A percentile compares a stretch with the other conserved stretches of the same genome.
Evolutionary conservation across 2,329 filamentous ascomycete genomes (phyloP).

Genomic region (Didymella keratinophila): DNA sequence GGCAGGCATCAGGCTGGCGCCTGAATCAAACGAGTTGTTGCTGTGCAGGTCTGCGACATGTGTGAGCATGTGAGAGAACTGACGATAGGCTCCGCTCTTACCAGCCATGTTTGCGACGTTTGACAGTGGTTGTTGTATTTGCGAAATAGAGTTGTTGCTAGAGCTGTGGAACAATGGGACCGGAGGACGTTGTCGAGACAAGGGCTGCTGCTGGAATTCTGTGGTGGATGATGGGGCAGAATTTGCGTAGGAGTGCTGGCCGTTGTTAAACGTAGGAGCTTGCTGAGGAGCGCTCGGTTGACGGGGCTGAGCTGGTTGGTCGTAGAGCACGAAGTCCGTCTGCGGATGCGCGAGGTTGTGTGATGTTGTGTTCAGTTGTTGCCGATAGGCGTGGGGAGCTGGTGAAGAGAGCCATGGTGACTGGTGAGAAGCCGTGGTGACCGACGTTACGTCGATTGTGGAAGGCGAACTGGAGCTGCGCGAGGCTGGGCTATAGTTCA

Average conservation of each 20-base stretch:
- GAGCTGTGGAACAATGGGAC: constrained; percentile 74
- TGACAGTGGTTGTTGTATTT: constrained; percentile 24
- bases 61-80: constrained; percentile 39
- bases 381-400: constrained; percentile 60
- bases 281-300: constrained; percentile 63
- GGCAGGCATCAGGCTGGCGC: constrained; percentile 57
- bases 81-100: constrained; percentile 35
- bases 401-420: constrained; percentile 82
- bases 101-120: constrained; percentile 51
- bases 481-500: constrained; percentile 72
- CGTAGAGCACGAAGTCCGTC: constrained; percentile 83
- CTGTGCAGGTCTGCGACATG: constrained; percentile 46
- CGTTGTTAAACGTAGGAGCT: constrained; percentile 66
- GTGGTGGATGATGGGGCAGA: constrained; percentile 69
- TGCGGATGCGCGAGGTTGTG: constrained; percentile 58
- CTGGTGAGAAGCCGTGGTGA: constrained; percentile 78
- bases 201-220: constrained; percentile 63
- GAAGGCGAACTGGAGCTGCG: constrained; percentile 65
- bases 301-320: constrained; percentile 56
- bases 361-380: constrained; percentile 56
- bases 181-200: constrained; percentile 67
- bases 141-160: constrained; percentile 62
- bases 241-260: constrained; percentile 71
- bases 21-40: constrained; percentile 55
- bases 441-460: constrained; percentile 74